phyloP scores from a whole-genome alignment of 305 asterid species.

The Solanum chacoense region DNA sequence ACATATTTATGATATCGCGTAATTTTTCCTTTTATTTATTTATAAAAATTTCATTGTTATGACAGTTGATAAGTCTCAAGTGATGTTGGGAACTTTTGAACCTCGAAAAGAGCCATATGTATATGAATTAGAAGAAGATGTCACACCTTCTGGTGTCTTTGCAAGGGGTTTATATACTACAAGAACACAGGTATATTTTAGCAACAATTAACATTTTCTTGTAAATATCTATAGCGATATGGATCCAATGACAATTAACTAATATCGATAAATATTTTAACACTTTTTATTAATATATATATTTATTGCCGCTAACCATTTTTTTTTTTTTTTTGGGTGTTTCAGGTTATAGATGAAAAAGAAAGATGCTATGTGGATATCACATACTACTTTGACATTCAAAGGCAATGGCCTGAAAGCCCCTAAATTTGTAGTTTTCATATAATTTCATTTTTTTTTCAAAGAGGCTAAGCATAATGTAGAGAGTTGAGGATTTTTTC shows the following conservation, averaged over 20 bases:
- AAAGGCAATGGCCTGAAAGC: slow-evolving; percentile 28
- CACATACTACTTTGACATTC: slow-evolving; percentile 38
- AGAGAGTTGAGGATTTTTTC: not conserved
- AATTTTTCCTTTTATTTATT: not conserved
- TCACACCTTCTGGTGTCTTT: slow-evolving; percentile 34
- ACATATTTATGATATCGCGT: not conserved
- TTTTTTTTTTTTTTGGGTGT: not conserved
- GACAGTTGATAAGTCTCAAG: slow-evolving; percentile 31
- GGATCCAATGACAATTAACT: accelerated
- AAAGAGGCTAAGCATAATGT: not conserved
- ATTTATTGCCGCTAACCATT: not conserved
- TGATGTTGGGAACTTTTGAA: slow-evolving; percentile 20
- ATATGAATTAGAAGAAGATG: slow-evolving; percentile 25
- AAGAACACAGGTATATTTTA: slow-evolving; percentile 26
- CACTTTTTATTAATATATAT: too few relatives aligned
- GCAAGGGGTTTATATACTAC: slow-evolving; percentile 37
- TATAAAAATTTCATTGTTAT: not conserved
- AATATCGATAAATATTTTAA: too few relatives aligned
- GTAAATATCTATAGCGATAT: too few relatives aligned
- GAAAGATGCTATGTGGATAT: slow-evolving; percentile 31
- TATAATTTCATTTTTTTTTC: not conserved
- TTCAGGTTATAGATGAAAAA: slow-evolving; percentile 28
- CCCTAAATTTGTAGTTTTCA: not conserved
- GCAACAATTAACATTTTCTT: not conserved
- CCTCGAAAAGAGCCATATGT: slow-evolving; percentile 24